Evolutionary conservation across 345 rosid genomes (phyloP), one percentile per base, ranked within the genome.

Genomic region (Eucalyptus erythrocorys): DNA sequence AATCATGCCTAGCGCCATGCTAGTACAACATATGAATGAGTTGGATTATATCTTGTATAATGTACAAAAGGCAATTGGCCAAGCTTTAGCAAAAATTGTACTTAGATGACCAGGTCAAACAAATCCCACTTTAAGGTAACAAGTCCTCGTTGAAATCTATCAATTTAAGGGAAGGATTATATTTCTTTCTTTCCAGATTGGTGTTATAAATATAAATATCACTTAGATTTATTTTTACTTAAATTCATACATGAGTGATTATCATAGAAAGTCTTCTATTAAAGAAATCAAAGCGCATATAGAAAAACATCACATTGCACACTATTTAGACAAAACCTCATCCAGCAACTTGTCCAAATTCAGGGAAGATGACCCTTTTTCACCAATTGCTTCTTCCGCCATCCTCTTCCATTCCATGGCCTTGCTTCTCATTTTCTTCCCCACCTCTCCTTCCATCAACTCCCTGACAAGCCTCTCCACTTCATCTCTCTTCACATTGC

Each of bases 381-480:
- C 76, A 3, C 10, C 30, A 7, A 47, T 3, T 37, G 90, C 91
- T 24, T 43, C 90, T 37, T 89, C 88, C 8, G 92, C 95, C 81
- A 59, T 16, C 48, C 81, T 68, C 90, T 68, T 89, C 94, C 93
- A 91, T 55, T 85, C 91, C 80, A 50, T 8, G 16, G 90, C 91
- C 85, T 85, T 93, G 90, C 51, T 43, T 48, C 86, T 82, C 86
- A 94, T 57, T 26, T 82, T 86, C 85, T 86, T 86, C 9, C 92
- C 92, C 34, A 48, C 85, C 24, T 87, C 91, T 32, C 92, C 93
- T 5, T 87, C 94, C 91, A 92, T 90, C 12, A 91, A 10, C 64
- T 93, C 92, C 55, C 51, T 91, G 42, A 92, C 92, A 40, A 90
- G 87, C 34, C 16, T 86, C 87, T 92, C 89, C 30, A 94, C 92